Conservation (phyloP, 345 rosid species). For the Pugionium dolabratum region DNA sequence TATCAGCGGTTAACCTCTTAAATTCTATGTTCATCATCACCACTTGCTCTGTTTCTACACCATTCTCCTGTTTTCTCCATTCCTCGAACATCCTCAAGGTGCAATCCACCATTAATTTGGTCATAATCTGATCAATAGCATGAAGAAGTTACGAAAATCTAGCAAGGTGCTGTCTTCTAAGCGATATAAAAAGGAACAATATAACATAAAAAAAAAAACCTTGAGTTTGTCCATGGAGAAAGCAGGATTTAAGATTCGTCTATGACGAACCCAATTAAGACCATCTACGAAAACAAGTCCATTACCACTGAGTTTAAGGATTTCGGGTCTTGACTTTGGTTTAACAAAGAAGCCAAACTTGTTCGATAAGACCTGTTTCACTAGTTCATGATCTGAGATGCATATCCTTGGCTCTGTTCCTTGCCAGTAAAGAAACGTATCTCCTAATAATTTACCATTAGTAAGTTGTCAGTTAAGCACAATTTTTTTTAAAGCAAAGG, state of each 20-base stretch:
- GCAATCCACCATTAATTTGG: slow-evolving; percentile 38
- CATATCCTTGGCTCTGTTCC: slow-evolving; percentile 47
- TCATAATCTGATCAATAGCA: slow-evolving; percentile 38
- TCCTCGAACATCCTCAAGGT: slow-evolving; percentile 36
- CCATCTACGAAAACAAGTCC: slow-evolving; percentile 46
- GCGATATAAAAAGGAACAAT: neutral
- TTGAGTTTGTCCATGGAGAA: slow-evolving; percentile 52
- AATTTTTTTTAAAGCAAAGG: too few relatives aligned
- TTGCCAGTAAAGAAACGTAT: slow-evolving; percentile 50
- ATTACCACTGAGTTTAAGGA: slow-evolving; percentile 39
- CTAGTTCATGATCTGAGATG: slow-evolving; percentile 46
- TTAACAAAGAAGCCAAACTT: slow-evolving; percentile 46
- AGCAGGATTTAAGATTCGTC: slow-evolving; percentile 50
- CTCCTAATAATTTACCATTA: slow-evolving; percentile 37
- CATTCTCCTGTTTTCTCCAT: slow-evolving; percentile 41
- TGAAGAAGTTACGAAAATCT: neutral
- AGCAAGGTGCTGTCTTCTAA: neutral
- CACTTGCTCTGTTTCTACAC: neutral
- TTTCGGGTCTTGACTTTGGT: slow-evolving; percentile 28
- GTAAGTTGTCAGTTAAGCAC: slow-evolving; percentile 3
- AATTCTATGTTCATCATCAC: slow-evolving; percentile 40
- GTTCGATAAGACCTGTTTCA: slow-evolving; percentile 46
- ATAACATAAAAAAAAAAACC: slow-evolving; percentile 32
- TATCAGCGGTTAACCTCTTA: slow-evolving; percentile 49
- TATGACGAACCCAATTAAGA: slow-evolving; percentile 45